These are phyloP conservation scores for Adansonia madagascariensis DNA, from an alignment of 441 rosid species.

Conservation along the genomic window DNA sequence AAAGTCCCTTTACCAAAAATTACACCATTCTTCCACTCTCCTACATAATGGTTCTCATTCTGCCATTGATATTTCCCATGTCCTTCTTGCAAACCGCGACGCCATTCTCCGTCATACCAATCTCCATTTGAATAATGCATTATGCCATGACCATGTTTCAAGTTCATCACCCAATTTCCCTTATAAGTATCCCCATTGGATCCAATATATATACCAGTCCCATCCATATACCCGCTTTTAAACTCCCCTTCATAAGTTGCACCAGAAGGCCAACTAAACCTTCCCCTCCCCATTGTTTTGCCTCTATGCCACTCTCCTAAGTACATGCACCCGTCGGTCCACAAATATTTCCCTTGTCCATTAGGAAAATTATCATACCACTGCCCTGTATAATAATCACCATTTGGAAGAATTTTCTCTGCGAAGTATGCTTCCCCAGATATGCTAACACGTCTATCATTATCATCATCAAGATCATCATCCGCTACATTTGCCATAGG, in stretches of 20 bases:
- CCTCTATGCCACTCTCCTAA: conserved; percentile 70
- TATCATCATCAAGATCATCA: conserved; percentile 37
- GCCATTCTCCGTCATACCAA: conserved; percentile 69
- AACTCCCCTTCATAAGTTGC: conserved; percentile 70
- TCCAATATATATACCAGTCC: conserved; percentile 59
- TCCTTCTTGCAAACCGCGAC: conserved; percentile 58
- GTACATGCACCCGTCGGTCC: conserved; percentile 75
- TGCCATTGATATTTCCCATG: conserved; percentile 64
- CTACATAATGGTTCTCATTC: conserved; percentile 50
- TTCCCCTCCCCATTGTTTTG: conserved; percentile 64
- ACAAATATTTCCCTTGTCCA: conserved; percentile 66
- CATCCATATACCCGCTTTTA: conserved; percentile 72
- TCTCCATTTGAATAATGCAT: conserved; percentile 57
- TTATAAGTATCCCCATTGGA: conserved; percentile 52
- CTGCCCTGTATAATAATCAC: conserved; percentile 69
- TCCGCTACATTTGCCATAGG: conserved; percentile 53
- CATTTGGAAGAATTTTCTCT: conserved; percentile 57
- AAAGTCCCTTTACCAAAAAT: conserved; percentile 57
- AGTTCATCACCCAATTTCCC: conserved; percentile 72
- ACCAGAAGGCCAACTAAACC: conserved; percentile 73
- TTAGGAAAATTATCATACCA: conserved; percentile 62
- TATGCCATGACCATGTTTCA: conserved; percentile 68
- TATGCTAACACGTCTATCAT: conserved; percentile 31
- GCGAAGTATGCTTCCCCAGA: conserved; percentile 43
- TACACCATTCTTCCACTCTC: conserved; percentile 59